These are phyloP conservation scores for Amphicarpaea edgeworthii DNA, from an alignment of 306 rosid species.

Conservation along the genomic window DNA sequence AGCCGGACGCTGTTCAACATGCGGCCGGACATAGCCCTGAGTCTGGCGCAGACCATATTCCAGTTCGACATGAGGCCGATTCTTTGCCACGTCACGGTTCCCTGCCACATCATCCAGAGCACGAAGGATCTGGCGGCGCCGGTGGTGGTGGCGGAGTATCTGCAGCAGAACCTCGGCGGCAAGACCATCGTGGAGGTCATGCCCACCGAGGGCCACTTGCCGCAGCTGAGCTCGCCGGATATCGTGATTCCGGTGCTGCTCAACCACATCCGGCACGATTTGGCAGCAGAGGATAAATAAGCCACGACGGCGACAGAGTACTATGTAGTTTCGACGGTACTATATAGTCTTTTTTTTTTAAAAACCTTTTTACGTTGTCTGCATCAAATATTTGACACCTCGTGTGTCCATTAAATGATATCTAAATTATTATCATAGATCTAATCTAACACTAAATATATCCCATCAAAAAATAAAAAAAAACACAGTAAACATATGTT, in stretches of 20 bases:
- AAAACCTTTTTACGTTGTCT: too few relatives aligned
- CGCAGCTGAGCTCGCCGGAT: conserved; percentile 59
- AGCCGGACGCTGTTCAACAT: conserved; percentile 45
- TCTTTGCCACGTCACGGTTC: conserved; percentile 39
- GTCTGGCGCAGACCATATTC: conserved; percentile 44
- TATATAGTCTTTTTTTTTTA: too few relatives aligned
- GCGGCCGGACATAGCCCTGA: conserved; percentile 47
- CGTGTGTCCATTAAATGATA: too few relatives aligned
- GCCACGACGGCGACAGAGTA: too few relatives aligned
- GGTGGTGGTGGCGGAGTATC: conserved; percentile 40
- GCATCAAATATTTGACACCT: too few relatives aligned
- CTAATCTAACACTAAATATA: too few relatives aligned
- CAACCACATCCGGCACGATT: conserved; percentile 31
- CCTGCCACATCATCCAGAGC: conserved; percentile 53
- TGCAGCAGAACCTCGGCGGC: conserved; percentile 36
- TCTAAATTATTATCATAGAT: too few relatives aligned
- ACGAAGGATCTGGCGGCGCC: conserved; percentile 43
- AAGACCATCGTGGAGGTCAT: conserved; percentile 49
- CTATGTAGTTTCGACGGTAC: too few relatives aligned
- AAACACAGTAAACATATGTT: too few relatives aligned
- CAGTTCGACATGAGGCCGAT: conserved; percentile 45
- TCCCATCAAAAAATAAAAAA: too few relatives aligned
- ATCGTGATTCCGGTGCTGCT: conserved; percentile 52
- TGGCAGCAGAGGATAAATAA: neutral
- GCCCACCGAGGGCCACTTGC: conserved; percentile 51